A percentile compares a stretch with the other conserved stretches of the same genome.
phyloP scores from a whole-genome alignment of 345 rosid species.

The Rhodomyrtus tomentosa region DNA sequence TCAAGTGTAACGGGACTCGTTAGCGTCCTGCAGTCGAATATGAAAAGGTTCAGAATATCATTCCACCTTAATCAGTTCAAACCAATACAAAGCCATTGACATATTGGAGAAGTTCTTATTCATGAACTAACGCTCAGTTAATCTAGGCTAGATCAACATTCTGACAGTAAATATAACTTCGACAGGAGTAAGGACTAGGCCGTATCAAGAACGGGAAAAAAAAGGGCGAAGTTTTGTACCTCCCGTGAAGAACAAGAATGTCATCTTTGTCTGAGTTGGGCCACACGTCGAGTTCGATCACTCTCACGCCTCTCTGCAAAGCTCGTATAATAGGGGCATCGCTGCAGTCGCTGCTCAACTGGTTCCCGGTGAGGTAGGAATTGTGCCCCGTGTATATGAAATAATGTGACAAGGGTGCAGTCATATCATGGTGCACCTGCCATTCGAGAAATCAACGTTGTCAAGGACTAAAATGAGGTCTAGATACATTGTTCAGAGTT shows the following conservation, averaged over 20 bases:
- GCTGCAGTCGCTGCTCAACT: constrained; percentile 91
- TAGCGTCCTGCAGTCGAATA: constrained; percentile 36
- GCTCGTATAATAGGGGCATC: constrained; percentile 81
- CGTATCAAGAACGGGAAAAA: neutral
- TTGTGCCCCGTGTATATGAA: constrained; percentile 93
- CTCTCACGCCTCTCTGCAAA: constrained; percentile 69
- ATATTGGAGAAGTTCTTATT: neutral
- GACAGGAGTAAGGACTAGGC: neutral
- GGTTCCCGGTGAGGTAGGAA: constrained; percentile 95
- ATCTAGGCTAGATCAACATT: neutral
- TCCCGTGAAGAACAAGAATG: constrained; percentile 85
- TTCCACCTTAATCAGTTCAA: neutral
- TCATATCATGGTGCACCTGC: constrained; percentile 92
- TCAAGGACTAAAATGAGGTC: neutral
- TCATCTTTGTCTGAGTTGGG: constrained; percentile 66
- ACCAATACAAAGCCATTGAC: neutral
- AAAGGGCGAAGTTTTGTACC: constrained; percentile 21
- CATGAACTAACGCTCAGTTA: neutral
- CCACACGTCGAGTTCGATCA: constrained; percentile 93
- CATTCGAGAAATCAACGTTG: neutral
- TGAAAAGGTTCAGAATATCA: neutral
- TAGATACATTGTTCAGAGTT: neutral
- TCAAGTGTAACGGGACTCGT: constrained; percentile 69
- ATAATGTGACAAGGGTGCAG: constrained; percentile 82
- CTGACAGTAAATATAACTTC: neutral